phyloP scores from a whole-genome alignment of 1,139 yeast species.

The Saccharomyces hybrid region DNA sequence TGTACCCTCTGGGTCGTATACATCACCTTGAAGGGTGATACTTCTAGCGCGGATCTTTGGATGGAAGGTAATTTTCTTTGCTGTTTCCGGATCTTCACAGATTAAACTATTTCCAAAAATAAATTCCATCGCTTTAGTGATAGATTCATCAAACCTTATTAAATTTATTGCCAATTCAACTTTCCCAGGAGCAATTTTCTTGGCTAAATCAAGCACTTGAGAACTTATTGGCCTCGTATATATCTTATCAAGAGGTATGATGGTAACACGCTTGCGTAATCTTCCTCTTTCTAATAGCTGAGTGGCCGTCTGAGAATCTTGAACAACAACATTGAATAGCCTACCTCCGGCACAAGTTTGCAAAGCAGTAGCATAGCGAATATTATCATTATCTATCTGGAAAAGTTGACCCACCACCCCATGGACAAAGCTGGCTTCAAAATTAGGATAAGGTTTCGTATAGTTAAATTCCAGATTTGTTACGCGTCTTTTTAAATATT shows the following conservation, averaged over 20 bases:
- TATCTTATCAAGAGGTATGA: slow-evolving; percentile 86
- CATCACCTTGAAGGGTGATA: slow-evolving; percentile 91
- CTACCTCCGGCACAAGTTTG: slow-evolving; percentile 95
- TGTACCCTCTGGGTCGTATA: slow-evolving; percentile 94
- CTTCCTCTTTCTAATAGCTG: slow-evolving; percentile 72
- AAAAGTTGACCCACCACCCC: slow-evolving; percentile 91
- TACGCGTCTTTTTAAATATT: slow-evolving; percentile 53
- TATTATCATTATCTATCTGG: slow-evolving; percentile 48
- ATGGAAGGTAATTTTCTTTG: slow-evolving; percentile 79
- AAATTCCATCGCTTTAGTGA: slow-evolving; percentile 78
- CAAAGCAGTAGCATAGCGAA: slow-evolving; percentile 68
- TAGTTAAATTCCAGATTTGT: slow-evolving; percentile 75
- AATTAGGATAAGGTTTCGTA: slow-evolving; percentile 53
- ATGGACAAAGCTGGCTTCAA: slow-evolving; percentile 57
- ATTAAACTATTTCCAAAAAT: slow-evolving; percentile 85
- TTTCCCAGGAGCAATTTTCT: slow-evolving; percentile 54
- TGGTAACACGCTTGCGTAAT: slow-evolving; percentile 75
- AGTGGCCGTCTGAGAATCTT: slow-evolving; percentile 76
- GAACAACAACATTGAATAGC: slow-evolving; percentile 85
- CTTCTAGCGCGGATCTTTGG: slow-evolving; percentile 74
- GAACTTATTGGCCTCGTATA: slow-evolving; percentile 46
- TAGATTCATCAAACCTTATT: slow-evolving; percentile 64
- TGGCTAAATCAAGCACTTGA: slow-evolving; percentile 49
- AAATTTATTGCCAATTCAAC: slow-evolving; percentile 83
- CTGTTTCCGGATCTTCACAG: slow-evolving; percentile 82